These are phyloP conservation scores for Halocafeteria seosinensis DNA, from an alignment of 108 stramenopile genomes.

Conservation along the genomic window DNA sequence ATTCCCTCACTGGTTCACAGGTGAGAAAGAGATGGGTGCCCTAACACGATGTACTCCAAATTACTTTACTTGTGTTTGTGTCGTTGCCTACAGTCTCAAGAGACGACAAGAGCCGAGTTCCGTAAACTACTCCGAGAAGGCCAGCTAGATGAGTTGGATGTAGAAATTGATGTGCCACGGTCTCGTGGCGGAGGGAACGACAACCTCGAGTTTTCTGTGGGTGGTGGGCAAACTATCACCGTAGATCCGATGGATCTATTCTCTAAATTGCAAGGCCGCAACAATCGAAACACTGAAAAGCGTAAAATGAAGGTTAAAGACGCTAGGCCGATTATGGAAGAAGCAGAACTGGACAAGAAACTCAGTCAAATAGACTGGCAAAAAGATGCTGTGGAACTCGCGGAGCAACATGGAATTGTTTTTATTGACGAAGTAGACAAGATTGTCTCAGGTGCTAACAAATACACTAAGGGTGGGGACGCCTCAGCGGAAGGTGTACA, in stretches of 20 bases:
- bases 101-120: conserved; percentile 46
- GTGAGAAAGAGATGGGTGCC: neutral
- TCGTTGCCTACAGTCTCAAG: too few relatives aligned
- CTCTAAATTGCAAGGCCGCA: conserved; percentile 9
- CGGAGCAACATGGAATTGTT: conserved; percentile 90
- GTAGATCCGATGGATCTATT: conserved; percentile 10
- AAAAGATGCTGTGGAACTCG: conserved; percentile 76
- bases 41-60: neutral
- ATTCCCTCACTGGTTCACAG: conserved; percentile 62
- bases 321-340: conserved; percentile 66
- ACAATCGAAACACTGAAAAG: conserved; percentile 46
- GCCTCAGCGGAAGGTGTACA: conserved; percentile 96
- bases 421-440: conserved; percentile 99
- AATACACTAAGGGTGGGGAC: conserved; percentile 41
- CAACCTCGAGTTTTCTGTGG: neutral
- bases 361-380: conserved; percentile 68
- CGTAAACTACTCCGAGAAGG: conserved; percentile 68
- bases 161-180: conserved; percentile 67
- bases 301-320: conserved; percentile 64
- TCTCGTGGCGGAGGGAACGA: conserved; percentile 14
- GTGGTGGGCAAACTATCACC: neutral
- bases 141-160: conserved; percentile 61
- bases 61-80: conserved; percentile 2
- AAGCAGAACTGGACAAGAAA: conserved; percentile 75
- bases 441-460: conserved; percentile 54